Evolutionary conservation across 2,329 filamentous ascomycete genomes (phyloP).

Genomic region (Colletotrichum destructivum): DNA sequence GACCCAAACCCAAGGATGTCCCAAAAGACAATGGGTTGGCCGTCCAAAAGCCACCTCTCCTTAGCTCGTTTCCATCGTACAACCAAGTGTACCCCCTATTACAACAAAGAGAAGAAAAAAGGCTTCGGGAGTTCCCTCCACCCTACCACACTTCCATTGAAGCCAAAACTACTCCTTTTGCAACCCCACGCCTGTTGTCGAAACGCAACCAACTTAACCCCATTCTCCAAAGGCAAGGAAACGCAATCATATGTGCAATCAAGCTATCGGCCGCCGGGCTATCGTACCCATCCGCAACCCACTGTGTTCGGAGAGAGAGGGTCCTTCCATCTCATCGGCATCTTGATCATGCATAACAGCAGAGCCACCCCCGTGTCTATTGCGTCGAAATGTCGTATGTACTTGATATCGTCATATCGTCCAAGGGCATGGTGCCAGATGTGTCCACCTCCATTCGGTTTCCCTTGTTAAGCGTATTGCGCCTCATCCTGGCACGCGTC

Average conservation of each 20-base stretch:
- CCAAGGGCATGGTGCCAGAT: slow-evolving; percentile 24
- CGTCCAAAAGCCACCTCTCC: slow-evolving; percentile 6
- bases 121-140: slow-evolving; percentile 19
- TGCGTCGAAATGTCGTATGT: slow-evolving; percentile 43
- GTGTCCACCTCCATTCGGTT: slow-evolving; percentile 1
- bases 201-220: slow-evolving; percentile 14
- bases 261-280: slow-evolving; percentile 20
- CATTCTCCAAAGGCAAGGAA: slow-evolving; percentile 36
- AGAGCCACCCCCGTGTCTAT: slow-evolving; percentile 33
- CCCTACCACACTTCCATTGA: slow-evolving; percentile 27
- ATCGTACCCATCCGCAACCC: slow-evolving; percentile 22
- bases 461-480: slow-evolving; percentile 37
- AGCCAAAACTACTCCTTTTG: slow-evolving; percentile 33
- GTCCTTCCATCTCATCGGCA: slow-evolving; percentile 6
- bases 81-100: slow-evolving; percentile 12
- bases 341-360: slow-evolving; percentile 7
- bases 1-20: slow-evolving; percentile 19
- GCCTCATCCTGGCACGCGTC: slow-evolving; percentile 43
- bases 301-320: background rate
- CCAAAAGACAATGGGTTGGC: background rate
- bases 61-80: background rate
- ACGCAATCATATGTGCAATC: slow-evolving; percentile 37
- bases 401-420: slow-evolving; percentile 43
- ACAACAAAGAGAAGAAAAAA: slow-evolving; percentile 16
- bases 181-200: slow-evolving; percentile 35